phyloP scores from a whole-genome alignment of 345 rosid species.

The Atalantia buxifolia region DNA sequence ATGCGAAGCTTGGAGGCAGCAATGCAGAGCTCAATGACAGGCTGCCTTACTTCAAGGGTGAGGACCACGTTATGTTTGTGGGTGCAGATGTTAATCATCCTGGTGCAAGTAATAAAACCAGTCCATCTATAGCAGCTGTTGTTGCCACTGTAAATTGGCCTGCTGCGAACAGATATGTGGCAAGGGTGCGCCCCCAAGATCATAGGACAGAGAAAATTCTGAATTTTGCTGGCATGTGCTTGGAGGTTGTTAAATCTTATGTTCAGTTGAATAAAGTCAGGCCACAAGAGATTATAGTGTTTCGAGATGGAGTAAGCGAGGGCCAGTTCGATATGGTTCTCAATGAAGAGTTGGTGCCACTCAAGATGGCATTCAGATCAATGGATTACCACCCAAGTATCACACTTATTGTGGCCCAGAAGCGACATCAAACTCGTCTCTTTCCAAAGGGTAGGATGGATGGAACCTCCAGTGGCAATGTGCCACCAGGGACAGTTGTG shows the following conservation, averaged over 20 bases:
- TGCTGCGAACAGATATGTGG: slow-evolving; percentile 74
- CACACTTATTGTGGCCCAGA: slow-evolving; percentile 71
- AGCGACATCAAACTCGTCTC: slow-evolving; percentile 80
- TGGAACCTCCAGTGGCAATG: slow-evolving; percentile 47
- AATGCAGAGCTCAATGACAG: slow-evolving; percentile 61
- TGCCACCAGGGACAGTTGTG: slow-evolving; percentile 77
- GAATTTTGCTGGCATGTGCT: slow-evolving; percentile 61
- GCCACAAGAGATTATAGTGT: slow-evolving; percentile 66
- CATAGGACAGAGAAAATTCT: slow-evolving; percentile 65
- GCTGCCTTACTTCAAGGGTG: slow-evolving; percentile 43
- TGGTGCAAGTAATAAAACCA: slow-evolving; percentile 38
- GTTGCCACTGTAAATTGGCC: slow-evolving; percentile 91
- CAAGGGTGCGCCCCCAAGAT: slow-evolving; percentile 58
- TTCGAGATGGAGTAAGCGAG: slow-evolving; percentile 90
- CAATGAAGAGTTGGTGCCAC: slow-evolving; percentile 57
- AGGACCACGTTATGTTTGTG: slow-evolving; percentile 64
- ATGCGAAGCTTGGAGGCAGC: slow-evolving; percentile 97
- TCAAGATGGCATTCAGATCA: slow-evolving; percentile 40
- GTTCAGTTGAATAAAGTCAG: slow-evolving; percentile 30
- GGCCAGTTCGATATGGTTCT: slow-evolving; percentile 92
- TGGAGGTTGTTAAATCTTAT: slow-evolving; percentile 59
- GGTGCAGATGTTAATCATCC: slow-evolving; percentile 98
- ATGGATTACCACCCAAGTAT: slow-evolving; percentile 52
- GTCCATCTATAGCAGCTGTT: slow-evolving; percentile 86
- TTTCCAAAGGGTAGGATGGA: slow-evolving; percentile 43